Conservation (phyloP, 2,329 filamentous ascomycete genomes). For the Ascomycota sp. region DNA sequence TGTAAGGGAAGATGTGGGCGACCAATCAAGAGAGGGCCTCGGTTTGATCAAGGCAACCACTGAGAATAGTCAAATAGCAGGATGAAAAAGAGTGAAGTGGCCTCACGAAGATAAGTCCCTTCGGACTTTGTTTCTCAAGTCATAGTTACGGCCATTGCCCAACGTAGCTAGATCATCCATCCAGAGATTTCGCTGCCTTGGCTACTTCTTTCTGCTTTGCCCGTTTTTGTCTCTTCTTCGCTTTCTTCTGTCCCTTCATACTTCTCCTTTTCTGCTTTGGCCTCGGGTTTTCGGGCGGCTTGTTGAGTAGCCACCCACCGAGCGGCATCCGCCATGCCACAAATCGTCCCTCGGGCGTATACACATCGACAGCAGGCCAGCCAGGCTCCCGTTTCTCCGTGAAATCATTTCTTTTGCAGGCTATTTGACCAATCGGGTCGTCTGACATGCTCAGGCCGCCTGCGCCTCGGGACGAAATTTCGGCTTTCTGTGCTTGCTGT, state of each 20-base stretch:
- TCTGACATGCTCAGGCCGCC: not conserved
- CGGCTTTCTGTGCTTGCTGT: conserved; percentile 1
- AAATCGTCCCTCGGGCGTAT: conserved; percentile 63
- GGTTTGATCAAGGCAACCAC: too few species aligned
- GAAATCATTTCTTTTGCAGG: conserved; percentile 5
- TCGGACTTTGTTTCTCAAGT: too few species aligned
- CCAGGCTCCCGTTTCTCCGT: conserved; percentile 14
- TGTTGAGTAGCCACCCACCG: conserved; percentile 44
- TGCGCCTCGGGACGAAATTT: not conserved
- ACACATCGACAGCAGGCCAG: conserved; percentile 63
- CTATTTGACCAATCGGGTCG: conserved; percentile 4
- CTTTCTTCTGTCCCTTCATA: conserved; percentile 40
- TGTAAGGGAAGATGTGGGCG: too few species aligned
- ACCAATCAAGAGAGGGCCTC: too few species aligned
- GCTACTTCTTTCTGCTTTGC: too few species aligned
- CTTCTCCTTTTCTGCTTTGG: conserved; percentile 33
- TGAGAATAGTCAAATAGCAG: too few species aligned
- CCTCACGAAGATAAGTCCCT: too few species aligned
- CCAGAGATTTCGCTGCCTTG: too few species aligned
- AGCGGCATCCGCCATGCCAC: conserved; percentile 45
- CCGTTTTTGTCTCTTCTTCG: conserved; percentile 4
- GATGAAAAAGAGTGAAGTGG: too few species aligned
- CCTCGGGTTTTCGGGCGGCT: conserved; percentile 25
- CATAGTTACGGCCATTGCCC: too few species aligned
- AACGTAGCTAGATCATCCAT: not conserved